Evolutionary conservation across 2,329 filamentous ascomycete species (phyloP).

Genomic region (Leptodontidium sp.): DNA sequence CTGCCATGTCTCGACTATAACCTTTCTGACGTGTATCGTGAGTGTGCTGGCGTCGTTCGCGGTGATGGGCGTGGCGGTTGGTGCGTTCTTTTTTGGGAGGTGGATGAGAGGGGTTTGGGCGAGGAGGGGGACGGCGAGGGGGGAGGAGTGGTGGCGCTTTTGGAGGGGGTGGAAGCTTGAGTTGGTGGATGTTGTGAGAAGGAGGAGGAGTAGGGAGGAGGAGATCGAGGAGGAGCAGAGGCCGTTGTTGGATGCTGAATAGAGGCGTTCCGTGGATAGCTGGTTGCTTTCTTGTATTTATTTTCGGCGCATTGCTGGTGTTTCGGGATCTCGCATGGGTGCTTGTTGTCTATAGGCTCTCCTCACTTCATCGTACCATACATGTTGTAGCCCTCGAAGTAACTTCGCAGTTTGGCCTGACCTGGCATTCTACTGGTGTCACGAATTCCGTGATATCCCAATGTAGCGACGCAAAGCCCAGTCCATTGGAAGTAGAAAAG

Average conservation of each 20-base stretch:
- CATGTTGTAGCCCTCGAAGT: too few relatives aligned
- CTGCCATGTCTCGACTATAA: constrained; percentile 54
- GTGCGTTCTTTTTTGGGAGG: constrained; percentile 19
- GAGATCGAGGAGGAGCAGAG: constrained; percentile 18
- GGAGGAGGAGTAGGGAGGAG: constrained; percentile 7
- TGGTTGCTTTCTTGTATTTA: background rate
- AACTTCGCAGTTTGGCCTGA: too few relatives aligned
- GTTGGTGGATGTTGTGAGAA: constrained; percentile 28
- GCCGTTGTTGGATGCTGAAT: constrained; percentile 25
- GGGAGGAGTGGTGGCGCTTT: constrained; percentile 44
- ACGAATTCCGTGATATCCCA: background rate
- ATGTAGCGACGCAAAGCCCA: background rate
- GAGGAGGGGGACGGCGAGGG: constrained; percentile 33
- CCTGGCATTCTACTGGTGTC: too few relatives aligned
- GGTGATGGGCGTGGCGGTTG: constrained; percentile 31
- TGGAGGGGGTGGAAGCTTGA: constrained; percentile 39
- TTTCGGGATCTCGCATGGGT: background rate
- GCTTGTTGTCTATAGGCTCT: too few relatives aligned
- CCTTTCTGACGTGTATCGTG: constrained; percentile 49
- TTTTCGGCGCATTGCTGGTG: background rate
- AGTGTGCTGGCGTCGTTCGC: constrained; percentile 46
- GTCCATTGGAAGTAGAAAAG: background rate
- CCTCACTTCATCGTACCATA: too few relatives aligned
- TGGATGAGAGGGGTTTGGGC: constrained; percentile 13
- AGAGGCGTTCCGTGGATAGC: background rate